phyloP scores from a whole-genome alignment of 495 filamentous ascomycete genomes.

The Viridothelium virens region DNA sequence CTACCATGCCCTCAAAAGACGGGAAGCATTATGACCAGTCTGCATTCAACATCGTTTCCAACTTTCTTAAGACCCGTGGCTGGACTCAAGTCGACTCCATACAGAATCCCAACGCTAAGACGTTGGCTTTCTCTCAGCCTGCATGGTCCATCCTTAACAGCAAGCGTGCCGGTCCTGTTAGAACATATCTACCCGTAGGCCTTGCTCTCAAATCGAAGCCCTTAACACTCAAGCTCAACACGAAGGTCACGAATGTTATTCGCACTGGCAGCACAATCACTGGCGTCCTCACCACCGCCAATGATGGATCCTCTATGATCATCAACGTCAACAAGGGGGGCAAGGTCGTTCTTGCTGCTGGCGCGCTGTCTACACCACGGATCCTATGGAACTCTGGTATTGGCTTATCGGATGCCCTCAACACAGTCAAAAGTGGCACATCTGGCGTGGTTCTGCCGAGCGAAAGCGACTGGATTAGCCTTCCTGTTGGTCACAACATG shows the following conservation, averaged over 20 bases:
- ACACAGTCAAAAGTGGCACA: slow-evolving; percentile 14
- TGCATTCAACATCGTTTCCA: slow-evolving; percentile 1
- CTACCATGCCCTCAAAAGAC: slow-evolving; percentile 8
- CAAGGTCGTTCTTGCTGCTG: slow-evolving; percentile 14
- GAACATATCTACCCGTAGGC: slow-evolving; percentile 12
- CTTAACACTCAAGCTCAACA: slow-evolving; percentile 13
- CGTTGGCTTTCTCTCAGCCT: background rate
- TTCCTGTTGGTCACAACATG: slow-evolving; percentile 10
- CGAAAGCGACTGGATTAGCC: slow-evolving; percentile 10
- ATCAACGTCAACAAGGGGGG: slow-evolving; percentile 13
- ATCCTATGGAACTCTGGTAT: slow-evolving; percentile 13
- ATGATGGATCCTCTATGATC: slow-evolving; percentile 3
- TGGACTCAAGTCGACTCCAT: slow-evolving; percentile 7
- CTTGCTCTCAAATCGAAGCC: slow-evolving; percentile 6
- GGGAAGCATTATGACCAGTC: slow-evolving; percentile 12
- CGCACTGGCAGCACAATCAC: slow-evolving; percentile 10
- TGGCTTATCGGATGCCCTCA: slow-evolving; percentile 7
- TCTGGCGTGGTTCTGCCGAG: background rate
- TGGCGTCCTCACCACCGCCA: background rate
- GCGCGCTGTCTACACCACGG: slow-evolving; percentile 10
- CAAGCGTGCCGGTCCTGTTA: slow-evolving; percentile 12
- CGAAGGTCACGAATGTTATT: slow-evolving; percentile 11
- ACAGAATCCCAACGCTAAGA: slow-evolving; percentile 9
- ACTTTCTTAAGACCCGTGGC: background rate
- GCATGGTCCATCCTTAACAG: slow-evolving; percentile 14